Percentiles rank a stretch among this genome's conserved stretches.
Conservation (phyloP, 495 filamentous ascomycete species). For the Staphylotrichum longicolle region DNA sequence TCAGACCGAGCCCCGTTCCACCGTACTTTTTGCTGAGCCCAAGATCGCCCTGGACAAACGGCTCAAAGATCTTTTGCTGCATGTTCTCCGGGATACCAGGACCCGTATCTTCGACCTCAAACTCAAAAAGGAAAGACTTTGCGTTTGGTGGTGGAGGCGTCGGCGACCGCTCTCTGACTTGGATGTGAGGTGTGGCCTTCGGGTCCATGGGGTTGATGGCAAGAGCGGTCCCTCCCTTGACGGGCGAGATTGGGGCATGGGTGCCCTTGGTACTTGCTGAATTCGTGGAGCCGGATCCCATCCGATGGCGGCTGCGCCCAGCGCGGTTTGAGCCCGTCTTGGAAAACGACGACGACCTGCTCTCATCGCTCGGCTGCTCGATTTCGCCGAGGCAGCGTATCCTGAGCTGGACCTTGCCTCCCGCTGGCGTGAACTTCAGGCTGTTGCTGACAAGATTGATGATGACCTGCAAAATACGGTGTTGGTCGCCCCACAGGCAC, state of each 20-base stretch:
- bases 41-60: slow-evolving; percentile 88
- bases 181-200: slow-evolving; percentile 47
- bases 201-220: slow-evolving; percentile 59
- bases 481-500: slow-evolving; percentile 85
- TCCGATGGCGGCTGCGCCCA: slow-evolving; percentile 42
- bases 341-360: slow-evolving; percentile 51
- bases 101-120: slow-evolving; percentile 85
- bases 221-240: slow-evolving; percentile 47
- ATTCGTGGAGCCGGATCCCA: slow-evolving; percentile 50
- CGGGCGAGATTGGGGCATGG: slow-evolving; percentile 28
- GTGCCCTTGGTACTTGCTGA: slow-evolving; percentile 47
- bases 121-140: slow-evolving; percentile 68
- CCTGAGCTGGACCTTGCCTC: slow-evolving; percentile 68
- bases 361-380: slow-evolving; percentile 39
- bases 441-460: slow-evolving; percentile 94
- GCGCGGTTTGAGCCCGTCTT: slow-evolving; percentile 41
- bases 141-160: slow-evolving; percentile 61
- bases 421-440: slow-evolving; percentile 83
- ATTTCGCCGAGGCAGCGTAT: slow-evolving; percentile 68
- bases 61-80: slow-evolving; percentile 83
- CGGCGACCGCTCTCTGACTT: slow-evolving; percentile 54
- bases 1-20: slow-evolving; percentile 86
- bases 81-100: slow-evolving; percentile 81
- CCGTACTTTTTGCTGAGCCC: slow-evolving; percentile 86
- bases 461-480: slow-evolving; percentile 81